Evolutionary conservation across 129 eudicot genomes (phyloP).

Genomic region (Saposhnikovia divaricata): DNA sequence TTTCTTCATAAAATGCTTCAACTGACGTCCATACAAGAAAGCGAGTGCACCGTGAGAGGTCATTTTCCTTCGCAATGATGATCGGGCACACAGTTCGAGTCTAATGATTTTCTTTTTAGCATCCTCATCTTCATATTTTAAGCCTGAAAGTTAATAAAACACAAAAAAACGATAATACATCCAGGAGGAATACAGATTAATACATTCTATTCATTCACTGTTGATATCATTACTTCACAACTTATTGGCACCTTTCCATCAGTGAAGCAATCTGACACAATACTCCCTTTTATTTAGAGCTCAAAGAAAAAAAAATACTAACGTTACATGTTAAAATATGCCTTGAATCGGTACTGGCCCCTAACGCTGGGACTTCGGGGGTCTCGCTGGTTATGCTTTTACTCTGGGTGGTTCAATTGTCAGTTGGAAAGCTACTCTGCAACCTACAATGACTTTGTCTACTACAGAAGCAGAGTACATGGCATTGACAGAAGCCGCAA

Average conservation of each 20-base stretch:
- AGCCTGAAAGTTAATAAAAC: conserved; percentile 31
- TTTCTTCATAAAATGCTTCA: conserved; percentile 61
- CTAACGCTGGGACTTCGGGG: too few species aligned
- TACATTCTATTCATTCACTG: background rate
- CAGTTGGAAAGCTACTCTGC: too few species aligned
- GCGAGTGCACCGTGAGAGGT: conserved; percentile 75
- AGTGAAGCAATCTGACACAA: background rate
- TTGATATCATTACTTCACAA: background rate
- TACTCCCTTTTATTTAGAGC: background rate
- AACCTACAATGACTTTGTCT: too few species aligned
- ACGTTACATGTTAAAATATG: too few species aligned
- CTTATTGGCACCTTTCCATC: background rate
- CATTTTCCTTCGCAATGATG: conserved; percentile 62
- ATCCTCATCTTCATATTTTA: conserved; percentile 48
- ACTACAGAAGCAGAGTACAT: too few species aligned
- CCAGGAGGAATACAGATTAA: background rate
- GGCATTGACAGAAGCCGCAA: too few species aligned
- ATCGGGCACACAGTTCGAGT: conserved; percentile 66
- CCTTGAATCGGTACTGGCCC: too few species aligned
- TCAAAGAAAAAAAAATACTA: background rate
- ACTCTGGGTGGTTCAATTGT: too few species aligned
- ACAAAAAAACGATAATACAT: background rate
- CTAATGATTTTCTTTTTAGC: conserved; percentile 60
- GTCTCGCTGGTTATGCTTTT: too few species aligned
- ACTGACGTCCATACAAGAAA: conserved; percentile 64